Evolutionary conservation across 306 rosid genomes (phyloP).

Genomic region (Gynostemma pentaphyllum): DNA sequence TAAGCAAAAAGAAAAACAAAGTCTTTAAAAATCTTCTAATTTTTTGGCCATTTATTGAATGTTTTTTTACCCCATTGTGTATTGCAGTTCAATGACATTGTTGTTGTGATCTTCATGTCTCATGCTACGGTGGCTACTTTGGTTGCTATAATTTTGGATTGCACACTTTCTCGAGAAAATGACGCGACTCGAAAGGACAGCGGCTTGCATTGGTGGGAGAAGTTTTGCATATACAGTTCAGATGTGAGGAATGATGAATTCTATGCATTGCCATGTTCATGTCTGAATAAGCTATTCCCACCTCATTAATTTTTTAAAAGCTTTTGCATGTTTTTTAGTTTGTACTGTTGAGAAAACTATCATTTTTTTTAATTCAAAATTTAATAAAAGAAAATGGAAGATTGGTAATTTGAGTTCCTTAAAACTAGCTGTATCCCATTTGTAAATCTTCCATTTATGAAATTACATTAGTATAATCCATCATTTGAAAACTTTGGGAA

Average conservation of each 20-base stretch:
- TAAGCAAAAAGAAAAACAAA: constrained; percentile 18
- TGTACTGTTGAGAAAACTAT: background rate
- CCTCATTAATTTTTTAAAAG: constrained; percentile 28
- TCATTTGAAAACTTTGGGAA: background rate
- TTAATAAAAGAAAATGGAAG: background rate
- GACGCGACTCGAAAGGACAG: constrained; percentile 36
- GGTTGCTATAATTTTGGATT: constrained; percentile 50
- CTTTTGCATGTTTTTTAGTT: background rate
- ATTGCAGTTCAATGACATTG: constrained; percentile 38
- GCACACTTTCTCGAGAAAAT: constrained; percentile 36
- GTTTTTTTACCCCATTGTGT: background rate
- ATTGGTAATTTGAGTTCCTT: background rate
- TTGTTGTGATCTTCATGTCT: constrained; percentile 53
- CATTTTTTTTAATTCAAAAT: background rate
- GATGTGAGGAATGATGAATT: constrained; percentile 64
- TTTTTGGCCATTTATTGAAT: background rate
- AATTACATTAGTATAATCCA: background rate
- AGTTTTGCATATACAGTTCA: constrained; percentile 38
- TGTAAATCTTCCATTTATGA: background rate
- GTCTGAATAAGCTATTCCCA: constrained; percentile 40
- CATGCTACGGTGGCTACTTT: constrained; percentile 58
- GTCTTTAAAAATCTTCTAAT: background rate
- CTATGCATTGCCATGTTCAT: constrained; percentile 49
- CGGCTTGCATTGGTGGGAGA: constrained; percentile 66
- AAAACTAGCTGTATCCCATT: too few relatives aligned